These are phyloP conservation scores for Fusarium brachygibbosum DNA, from an alignment of 2,329 filamentous ascomycete genomes.

Conservation along the genomic window DNA sequence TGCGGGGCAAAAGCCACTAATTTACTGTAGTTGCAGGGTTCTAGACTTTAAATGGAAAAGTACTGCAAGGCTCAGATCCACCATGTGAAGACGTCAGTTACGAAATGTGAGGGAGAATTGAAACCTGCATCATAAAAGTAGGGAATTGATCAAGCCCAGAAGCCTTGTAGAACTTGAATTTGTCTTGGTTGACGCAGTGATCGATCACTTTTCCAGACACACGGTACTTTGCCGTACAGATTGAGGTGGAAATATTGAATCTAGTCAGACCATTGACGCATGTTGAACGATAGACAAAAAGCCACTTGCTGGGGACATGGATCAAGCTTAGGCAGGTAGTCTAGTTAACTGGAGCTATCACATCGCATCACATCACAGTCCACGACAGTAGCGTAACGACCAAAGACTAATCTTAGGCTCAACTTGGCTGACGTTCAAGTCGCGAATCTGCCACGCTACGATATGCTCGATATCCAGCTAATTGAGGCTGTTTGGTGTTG, in stretches of 20 bases:
- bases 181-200: constrained; percentile 10
- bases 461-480: not conserved
- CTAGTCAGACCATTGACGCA: constrained; percentile 37
- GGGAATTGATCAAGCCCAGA: constrained; percentile 19
- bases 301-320: constrained; percentile 34
- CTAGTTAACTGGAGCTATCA: constrained; percentile 1
- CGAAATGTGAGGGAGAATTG: constrained; percentile 38
- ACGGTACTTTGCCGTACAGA: not conserved
- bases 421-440: constrained; percentile 7
- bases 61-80: constrained; percentile 19
- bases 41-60: constrained; percentile 37
- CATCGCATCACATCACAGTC: constrained; percentile 3
- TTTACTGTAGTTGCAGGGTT: not conserved
- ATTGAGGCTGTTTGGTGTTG: constrained; percentile 14
- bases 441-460: constrained; percentile 35
- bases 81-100: constrained; percentile 35
- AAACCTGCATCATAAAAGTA: constrained; percentile 35
- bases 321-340: not conserved
- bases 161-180: not conserved
- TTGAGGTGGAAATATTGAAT: constrained; percentile 29
- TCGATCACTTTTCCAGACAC: not conserved
- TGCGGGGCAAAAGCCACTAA: constrained; percentile 40
- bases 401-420: constrained; percentile 22
- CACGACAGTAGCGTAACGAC: constrained; percentile 24
- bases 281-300: constrained; percentile 23